Base-by-base conservation (phyloP, 2,329 filamentous ascomycete species). In the Podosphaera fusca region DNA sequence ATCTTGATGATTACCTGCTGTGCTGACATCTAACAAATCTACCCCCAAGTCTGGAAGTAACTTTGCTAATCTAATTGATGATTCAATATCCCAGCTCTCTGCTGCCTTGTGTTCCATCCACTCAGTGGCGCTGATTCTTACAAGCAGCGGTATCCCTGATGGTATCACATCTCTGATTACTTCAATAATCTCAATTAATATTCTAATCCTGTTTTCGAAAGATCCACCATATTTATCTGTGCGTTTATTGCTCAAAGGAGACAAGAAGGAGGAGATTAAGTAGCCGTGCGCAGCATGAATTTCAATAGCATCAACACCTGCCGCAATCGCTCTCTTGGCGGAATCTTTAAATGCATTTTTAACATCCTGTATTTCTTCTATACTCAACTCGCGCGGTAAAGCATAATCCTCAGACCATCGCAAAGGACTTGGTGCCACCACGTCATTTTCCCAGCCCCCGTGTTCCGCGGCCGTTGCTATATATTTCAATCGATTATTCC, bases 11-110 rank as follows among this genome's bases (percentile, higher is more conserved):
- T 85, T 84, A 45, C 85, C 89, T 38, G 81, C 87, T 0, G 81
- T 82, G 63, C 82, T 87, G 58, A 94, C 79, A 67, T 95, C 89
- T 35, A 95, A 74, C 14, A 94, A 72, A 67, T 95, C 89, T 49
- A 95, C 76, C 35, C 89, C 89, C 10, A 75, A 73, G 0, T 76
- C 77, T 0, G 85, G 84, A 0, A 95, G 76, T 8, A 83, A 71
- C 66, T 78, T 75, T 12, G 86, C 84, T 2, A 92, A 77, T 56
- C 70, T 72, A 60, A 84, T 77, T 58, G 69, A 63, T 10, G 59
- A 59, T 14, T 61, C 60, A 14, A 65, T 58, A 50, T 64, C 62
- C 63, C 64, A 66, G 33, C 54, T 55, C 36, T 46, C 36, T 14
- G 36, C 14, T 9, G 36, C 40, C 7, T 45, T 4, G 2, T 64